Evolutionary conservation across 139 green algal species (phyloP), one percentile per base, ranked within the genome.

Genomic region (Chlorella sp.): DNA sequence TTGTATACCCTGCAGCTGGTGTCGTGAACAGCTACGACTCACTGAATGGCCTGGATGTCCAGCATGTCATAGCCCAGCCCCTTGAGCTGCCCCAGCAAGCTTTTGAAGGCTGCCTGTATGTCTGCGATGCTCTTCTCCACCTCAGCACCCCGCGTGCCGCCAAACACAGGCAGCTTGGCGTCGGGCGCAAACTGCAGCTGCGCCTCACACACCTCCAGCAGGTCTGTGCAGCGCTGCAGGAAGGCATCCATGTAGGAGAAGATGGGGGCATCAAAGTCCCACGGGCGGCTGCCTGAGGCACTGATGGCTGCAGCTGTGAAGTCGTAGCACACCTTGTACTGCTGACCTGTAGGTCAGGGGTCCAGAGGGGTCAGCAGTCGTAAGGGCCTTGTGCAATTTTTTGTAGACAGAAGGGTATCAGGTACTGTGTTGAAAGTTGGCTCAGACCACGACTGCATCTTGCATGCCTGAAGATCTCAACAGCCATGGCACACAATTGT

Each of bases 231-330:
- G 26, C 92, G 86, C 82, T 96, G 91, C 74, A 93, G 72, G 78
- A 97, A 96, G 14, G 92, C 91, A 49, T 96, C 91, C 31, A 96
- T 88, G 74, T 95, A 86, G 23, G 92, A 88, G 74, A 95, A 96
- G 50, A 95, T 88, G 50, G 83, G 85, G 22, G 72, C 73, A 35
- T 92, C 84, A 62, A 92, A 92, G 70, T 88, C 81, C 89, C 90
- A 96, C 10, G 83, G 84, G 0, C 69, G 65, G 2, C 75, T 35
- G 1, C 73, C 73, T 30, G 62, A 32, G 1, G 80, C 74, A 4
- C 59, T 74, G 17, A 93, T 70, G 6, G 84, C 86, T 1, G 73
- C 64, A 5, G 86, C 84, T 1, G 88, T 92, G 29, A 66, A 62
- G 31, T 83, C 71, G 76, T 93, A 96, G 50, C 83, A 82, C 42